Conservation (phyloP, 805 yeast species). For the Candida awuae region DNA sequence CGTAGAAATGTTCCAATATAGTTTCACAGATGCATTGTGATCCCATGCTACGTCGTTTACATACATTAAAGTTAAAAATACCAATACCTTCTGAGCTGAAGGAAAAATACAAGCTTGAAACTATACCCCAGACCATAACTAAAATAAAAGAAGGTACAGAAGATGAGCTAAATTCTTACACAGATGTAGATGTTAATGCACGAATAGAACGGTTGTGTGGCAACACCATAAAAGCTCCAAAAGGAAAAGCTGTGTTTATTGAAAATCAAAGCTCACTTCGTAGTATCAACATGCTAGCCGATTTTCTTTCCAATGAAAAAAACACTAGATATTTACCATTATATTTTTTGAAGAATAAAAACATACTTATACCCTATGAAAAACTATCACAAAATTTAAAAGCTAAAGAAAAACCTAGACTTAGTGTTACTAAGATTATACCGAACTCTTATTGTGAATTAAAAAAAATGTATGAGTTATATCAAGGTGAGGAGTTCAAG, state of each 20-base stretch:
- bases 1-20: too few relatives aligned
- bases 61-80: background rate
- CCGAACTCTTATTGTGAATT: slow-evolving; percentile 66
- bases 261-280: background rate
- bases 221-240: background rate
- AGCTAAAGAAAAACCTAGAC: slow-evolving; percentile 22
- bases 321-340: slow-evolving; percentile 3
- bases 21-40: too few relatives aligned
- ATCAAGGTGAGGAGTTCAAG: slow-evolving; percentile 27
- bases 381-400: slow-evolving; percentile 3
- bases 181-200: too few relatives aligned
- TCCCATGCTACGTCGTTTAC: background rate
- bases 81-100: background rate
- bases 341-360: background rate
- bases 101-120: background rate
- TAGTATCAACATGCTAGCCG: background rate
- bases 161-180: background rate
- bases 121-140: background rate
- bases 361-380: slow-evolving; percentile 10
- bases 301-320: background rate
- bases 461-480: slow-evolving; percentile 43
- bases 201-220: too few relatives aligned
- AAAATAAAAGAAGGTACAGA: background rate
- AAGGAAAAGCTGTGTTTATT: too few relatives aligned
- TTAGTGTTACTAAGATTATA: slow-evolving; percentile 54